Evolutionary conservation across 192 early-diverging fungal genomes (phyloP), one percentile per base, ranked within the genome.

Genomic region (Coemansia sp.): DNA sequence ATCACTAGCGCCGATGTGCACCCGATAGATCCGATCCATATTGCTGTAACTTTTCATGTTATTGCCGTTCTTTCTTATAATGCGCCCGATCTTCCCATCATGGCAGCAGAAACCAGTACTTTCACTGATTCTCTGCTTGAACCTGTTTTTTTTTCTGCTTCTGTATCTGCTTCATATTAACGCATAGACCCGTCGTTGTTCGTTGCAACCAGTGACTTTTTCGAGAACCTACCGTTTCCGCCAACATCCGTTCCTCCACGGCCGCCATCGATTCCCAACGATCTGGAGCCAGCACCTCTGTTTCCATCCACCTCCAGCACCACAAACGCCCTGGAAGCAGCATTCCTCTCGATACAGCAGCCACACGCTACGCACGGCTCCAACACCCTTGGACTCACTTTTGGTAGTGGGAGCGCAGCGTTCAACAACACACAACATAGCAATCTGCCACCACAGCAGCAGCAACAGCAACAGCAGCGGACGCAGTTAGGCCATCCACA

Each of bases 201-300:
- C 38, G 21, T 73, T 38, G 64, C 74, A n/a, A 64, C 68, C 54
- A 71, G 70, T 61, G 71, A 71, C 32, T 74, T 82, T 40, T 82
- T 82, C 32, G 79, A 82, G 60, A 65, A 75, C 10, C 53, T 74
- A 7, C 66, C 71, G 3, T 42, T 52, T 6, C 61, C 69, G 8
- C 23, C 69, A 13, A n/a, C 69, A 3, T 21, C 62, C 9, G 37
- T 76, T 39, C 79, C 79, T 18, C 71, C 44, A 13, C 70, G 74
- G 3, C 79, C 79, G n/a, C 79, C 79, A 9, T 81, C 79, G 45
- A 67, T 81, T 19, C 79, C 73, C n/a, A 64, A 56, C 26, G 79
- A 76, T 65, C 79, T 81, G 26, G 79, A 73, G 38, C 74, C 79
- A 5, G 61, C 79, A 15, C 79, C 79, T 8, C 65, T 76, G 9